Evolutionary conservation across 129 eudicot genomes (phyloP), one percentile per base, ranked within the genome.

Genomic region (Flaveria trinervia): DNA sequence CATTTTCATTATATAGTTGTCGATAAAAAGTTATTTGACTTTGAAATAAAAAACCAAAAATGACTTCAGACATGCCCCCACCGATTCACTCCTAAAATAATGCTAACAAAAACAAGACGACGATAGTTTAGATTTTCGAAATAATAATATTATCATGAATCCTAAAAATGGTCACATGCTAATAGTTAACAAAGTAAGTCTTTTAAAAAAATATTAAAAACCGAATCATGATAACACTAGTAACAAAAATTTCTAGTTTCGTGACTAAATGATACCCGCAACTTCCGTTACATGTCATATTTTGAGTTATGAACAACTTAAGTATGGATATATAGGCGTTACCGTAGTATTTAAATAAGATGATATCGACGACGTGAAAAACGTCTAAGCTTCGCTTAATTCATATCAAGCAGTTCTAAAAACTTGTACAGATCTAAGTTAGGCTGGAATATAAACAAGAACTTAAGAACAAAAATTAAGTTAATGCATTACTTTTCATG

Each of bases 341-440:
- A 33, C 7, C 6, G 1, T 4, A 36, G 7, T 36, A 36, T 36
- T 36, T 5, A 36, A 36, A 36, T 36, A 36, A 36, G 41, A 36
- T 36, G 41, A 36, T 36, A 36, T 36, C 41, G 41, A 36, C 41
- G n/a, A 62, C 36, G 14, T 66, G 28, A 15, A 75, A 69, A 9
- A 10, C 33, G 4, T 26, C 65, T 41, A 73, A 54, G 60, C 61
- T 73, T 73, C 51, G 16, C 23, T 68, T 43, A 80, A 74, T 66
- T 65, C 62, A 73, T 28, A 28, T 54, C 48, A 80, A 65, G 60
- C 72, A 9, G 26, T 46, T 67, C 68, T 45, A 73, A 70, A 14
- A 55, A 15, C 84, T 73, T 74, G 74, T 73, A 80, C 80, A 80
- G 4, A 55, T 65, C 75, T 80, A 80, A 59, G 87, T 86, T 86